These are phyloP conservation scores for Saccharomycopsis sp. DNA, from an alignment of 805 yeast genomes.

Conservation along the genomic window DNA sequence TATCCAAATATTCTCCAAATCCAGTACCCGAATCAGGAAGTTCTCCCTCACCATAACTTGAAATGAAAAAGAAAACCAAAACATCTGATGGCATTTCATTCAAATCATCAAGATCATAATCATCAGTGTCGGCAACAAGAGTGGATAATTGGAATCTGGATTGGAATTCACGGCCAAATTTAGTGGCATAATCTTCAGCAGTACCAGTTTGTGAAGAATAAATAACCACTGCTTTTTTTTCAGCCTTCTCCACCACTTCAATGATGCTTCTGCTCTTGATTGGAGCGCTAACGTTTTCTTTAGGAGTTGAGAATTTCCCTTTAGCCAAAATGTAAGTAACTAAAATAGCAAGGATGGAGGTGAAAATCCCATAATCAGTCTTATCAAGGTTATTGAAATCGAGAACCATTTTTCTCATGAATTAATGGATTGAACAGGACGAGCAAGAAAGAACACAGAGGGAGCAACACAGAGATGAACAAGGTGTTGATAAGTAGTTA, in stretches of 20 bases:
- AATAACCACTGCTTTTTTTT: constrained; percentile 69
- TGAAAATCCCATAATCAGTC: constrained; percentile 12
- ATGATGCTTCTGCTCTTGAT: constrained; percentile 41
- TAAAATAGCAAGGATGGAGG: constrained; percentile 7
- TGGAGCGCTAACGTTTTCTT: constrained; percentile 1
- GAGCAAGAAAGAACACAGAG: no score
- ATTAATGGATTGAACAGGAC: no score
- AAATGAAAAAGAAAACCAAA: constrained; percentile 67
- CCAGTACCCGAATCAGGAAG: constrained; percentile 91
- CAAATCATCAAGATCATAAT: constrained; percentile 73
- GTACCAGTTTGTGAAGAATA: constrained; percentile 98
- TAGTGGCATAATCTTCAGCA: constrained; percentile 92
- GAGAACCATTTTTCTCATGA: not conserved
- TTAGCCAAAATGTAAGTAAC: constrained; percentile 7
- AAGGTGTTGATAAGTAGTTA: no score
- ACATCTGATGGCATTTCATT: constrained; percentile 49
- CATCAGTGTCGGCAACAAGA: constrained; percentile 81
- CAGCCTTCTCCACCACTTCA: constrained; percentile 44
- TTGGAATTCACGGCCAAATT: constrained; percentile 80
- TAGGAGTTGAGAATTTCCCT: constrained; percentile 2
- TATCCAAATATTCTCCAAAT: constrained; percentile 58
- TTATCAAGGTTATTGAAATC: constrained; percentile 4
- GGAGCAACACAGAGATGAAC: no score
- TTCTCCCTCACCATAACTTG: constrained; percentile 98
- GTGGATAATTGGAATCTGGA: constrained; percentile 72